phyloP scores from a whole-genome alignment of 371 early-diverging fungal genomes.

The Ordospora pajunii region DNA sequence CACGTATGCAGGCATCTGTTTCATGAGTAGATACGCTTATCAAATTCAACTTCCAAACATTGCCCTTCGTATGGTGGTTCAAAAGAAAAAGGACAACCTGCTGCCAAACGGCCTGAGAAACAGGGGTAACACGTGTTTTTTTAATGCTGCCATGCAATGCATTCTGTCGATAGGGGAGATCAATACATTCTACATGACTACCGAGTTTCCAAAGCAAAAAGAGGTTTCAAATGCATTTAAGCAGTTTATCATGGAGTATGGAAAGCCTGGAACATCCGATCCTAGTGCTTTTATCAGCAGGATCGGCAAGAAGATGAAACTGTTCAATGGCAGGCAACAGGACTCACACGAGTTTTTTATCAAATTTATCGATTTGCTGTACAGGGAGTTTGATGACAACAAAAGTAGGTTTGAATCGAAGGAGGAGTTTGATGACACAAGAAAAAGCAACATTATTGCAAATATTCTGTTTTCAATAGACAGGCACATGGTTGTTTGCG shows the following conservation, averaged over 20 bases:
- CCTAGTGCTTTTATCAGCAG: constrained; percentile 36
- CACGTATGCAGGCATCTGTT: no score
- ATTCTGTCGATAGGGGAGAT: constrained; percentile 35
- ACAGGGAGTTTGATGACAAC: constrained; percentile 20
- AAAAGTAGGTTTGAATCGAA: neutral
- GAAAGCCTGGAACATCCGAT: constrained; percentile 3
- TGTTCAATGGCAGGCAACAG: constrained; percentile 55
- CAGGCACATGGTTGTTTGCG: constrained; percentile 24
- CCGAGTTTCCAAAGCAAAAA: constrained; percentile 12
- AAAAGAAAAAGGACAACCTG: constrained; percentile 2
- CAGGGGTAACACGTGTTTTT: constrained; percentile 54
- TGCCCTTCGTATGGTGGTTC: constrained; percentile 29
- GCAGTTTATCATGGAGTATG: constrained; percentile 45
- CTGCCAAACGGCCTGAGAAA: constrained; percentile 46
- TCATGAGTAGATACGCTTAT: no score
- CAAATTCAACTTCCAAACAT: neutral
- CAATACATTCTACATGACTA: constrained; percentile 17
- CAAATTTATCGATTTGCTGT: constrained; percentile 28
- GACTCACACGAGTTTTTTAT: constrained; percentile 54
- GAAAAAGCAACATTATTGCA: constrained; percentile 21
- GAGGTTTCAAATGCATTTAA: constrained; percentile 41
- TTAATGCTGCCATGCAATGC: constrained; percentile 56
- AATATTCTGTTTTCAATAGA: constrained; percentile 26
- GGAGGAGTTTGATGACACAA: constrained; percentile 12
- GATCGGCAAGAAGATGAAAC: constrained; percentile 29